These are phyloP conservation scores for Centaurea solstitialis DNA, from an alignment of 129 eudicot genomes.

Conservation along the genomic window DNA sequence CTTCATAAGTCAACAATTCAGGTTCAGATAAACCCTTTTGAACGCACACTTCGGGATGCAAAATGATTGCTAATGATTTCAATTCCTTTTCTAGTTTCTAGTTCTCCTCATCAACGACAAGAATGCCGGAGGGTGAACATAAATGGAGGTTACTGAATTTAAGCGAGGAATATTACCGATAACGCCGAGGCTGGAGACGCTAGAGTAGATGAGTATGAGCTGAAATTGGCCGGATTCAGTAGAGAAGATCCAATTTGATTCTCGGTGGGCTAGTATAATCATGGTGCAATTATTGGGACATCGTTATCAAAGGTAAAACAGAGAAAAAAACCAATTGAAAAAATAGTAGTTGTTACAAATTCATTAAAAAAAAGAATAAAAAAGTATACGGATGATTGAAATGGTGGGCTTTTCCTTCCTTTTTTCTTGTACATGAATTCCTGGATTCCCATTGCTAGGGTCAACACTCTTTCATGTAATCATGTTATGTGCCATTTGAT, in stretches of 20 bases:
- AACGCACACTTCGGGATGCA: slow-evolving; percentile 56
- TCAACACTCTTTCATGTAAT: too few species aligned
- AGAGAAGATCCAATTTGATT: slow-evolving; percentile 81
- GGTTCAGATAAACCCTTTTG: slow-evolving; percentile 38
- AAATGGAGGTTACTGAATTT: slow-evolving; percentile 20
- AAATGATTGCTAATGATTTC: slow-evolving; percentile 48
- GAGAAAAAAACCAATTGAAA: too few species aligned
- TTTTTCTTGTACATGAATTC: too few species aligned
- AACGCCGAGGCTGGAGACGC: slow-evolving; percentile 72
- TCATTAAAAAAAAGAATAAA: too few species aligned
- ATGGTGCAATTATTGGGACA: slow-evolving; percentile 61
- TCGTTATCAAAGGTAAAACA: background rate
- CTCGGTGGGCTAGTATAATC: slow-evolving; percentile 68
- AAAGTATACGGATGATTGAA: too few species aligned
- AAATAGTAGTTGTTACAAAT: too few species aligned
- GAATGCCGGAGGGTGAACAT: slow-evolving; percentile 21
- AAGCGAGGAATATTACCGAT: slow-evolving; percentile 46
- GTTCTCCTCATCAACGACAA: slow-evolving; percentile 1
- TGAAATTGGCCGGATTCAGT: slow-evolving; percentile 77
- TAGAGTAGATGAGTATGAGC: slow-evolving; percentile 43
- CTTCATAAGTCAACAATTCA: slow-evolving; percentile 60
- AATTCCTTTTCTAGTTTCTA: slow-evolving; percentile 27
- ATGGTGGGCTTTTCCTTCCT: too few species aligned
- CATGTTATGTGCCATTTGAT: too few species aligned
- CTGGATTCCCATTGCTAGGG: too few species aligned